phyloP scores from a whole-genome alignment of 2,329 filamentous ascomycete species.

The Phaeoacremonium minimum region DNA sequence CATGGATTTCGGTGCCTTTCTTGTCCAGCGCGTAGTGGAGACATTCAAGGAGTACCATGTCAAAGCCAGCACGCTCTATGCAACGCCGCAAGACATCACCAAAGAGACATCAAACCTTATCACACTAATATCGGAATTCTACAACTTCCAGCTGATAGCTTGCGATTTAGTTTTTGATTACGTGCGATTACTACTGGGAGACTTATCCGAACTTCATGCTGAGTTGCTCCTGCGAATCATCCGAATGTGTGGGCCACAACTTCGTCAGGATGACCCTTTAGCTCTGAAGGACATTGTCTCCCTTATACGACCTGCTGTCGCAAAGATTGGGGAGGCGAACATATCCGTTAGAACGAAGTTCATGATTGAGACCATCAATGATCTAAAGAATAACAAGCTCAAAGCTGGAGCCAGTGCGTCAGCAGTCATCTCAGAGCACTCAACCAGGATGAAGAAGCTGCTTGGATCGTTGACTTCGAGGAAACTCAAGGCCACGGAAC shows the following conservation, averaged over 20 bases:
- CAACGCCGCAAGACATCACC: constrained; percentile 21
- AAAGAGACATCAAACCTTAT: constrained; percentile 75
- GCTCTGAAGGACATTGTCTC: constrained; percentile 85
- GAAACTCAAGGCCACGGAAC: constrained; percentile 69
- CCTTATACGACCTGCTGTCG: constrained; percentile 68
- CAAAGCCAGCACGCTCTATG: constrained; percentile 26
- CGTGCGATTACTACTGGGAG: constrained; percentile 69
- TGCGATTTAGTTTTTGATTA: constrained; percentile 87
- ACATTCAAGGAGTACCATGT: constrained; percentile 67
- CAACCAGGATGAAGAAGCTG: constrained; percentile 82
- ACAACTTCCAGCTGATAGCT: constrained; percentile 85
- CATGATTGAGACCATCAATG: constrained; percentile 95
- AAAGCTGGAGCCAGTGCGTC: constrained; percentile 71
- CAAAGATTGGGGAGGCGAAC: constrained; percentile 61
- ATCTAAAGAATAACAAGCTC: constrained; percentile 89
- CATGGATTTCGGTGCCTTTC: constrained; percentile 82
- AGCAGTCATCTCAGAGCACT: constrained; percentile 73
- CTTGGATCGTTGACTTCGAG: constrained; percentile 70
- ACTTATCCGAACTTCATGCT: constrained; percentile 80
- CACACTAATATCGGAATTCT: constrained; percentile 79
- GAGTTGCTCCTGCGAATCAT: constrained; percentile 84
- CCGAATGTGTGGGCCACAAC: constrained; percentile 73
- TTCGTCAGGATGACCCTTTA: constrained; percentile 84
- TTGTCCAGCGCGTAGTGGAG: constrained; percentile 74
- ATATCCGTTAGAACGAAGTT: constrained; percentile 88